Base-by-base conservation (phyloP, 1,284 basidiomycete genomes). In the Ceratorhiza oryzae-sativae region DNA sequence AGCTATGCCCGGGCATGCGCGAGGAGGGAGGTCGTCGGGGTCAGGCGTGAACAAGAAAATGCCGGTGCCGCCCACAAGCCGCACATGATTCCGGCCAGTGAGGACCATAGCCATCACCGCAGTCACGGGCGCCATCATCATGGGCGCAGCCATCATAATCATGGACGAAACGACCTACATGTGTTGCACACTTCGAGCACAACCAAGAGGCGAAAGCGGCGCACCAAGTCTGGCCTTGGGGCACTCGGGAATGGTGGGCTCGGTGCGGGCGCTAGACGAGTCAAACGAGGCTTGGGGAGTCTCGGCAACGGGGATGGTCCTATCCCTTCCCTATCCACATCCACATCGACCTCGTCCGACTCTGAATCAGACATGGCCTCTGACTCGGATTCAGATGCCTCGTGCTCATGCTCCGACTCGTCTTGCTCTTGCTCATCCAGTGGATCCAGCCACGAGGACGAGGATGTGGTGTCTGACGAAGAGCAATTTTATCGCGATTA, bases 401-500 rank as follows among this genome's bases (percentile, higher is more conserved):
- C 48, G n/a, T 67, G 63, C 27, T 53, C 63, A 1, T 67, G 63
- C 49, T 67, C 63, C 27, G 63, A 51, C 32, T 67, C 63, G 27
- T 53, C 48, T 27, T 67, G 48, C 25, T 67, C 63, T n/a, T 51
- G 63, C n/a, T 53, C 48, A 9, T 65, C 62, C 8, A 23, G 23
- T 18, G 65, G 39, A 13, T 71, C 67, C 15, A 23, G 41, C 10
- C 27, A 42, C 15, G 27, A 27, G 2, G 74, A 73, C 10, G 74
- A 73, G 12, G 73, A 76, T 60, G 74, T 74, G 3, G 76, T 73
- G 41, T 70, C 74, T 8, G 77, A 76, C 48, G 74, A 76, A 41
- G 75, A 77, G 18, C 72, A 76, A 70, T 91, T 91, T 88, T 93
- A 93, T 77, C 80, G 88, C 72, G 91, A 93, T 79, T 93, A 93